A percentile compares a stretch with the other conserved stretches of the same genome.
Conservation (phyloP, 371 early-diverging fungal species). For the Sporodiniella umbellata region DNA sequence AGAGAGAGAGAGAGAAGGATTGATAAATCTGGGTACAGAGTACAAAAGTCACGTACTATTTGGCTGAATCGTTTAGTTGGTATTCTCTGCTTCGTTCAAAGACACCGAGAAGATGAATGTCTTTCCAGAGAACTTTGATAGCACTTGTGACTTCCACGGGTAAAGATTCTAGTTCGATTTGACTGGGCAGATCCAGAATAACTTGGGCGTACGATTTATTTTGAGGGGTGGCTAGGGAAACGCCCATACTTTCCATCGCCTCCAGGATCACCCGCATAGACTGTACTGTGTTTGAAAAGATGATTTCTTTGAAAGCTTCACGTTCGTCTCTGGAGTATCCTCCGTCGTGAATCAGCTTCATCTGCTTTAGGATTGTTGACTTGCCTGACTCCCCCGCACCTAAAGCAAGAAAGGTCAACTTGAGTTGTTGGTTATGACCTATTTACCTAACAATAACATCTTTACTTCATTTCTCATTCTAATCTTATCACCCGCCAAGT, state of each 20-base stretch:
- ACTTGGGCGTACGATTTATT: slow-evolving; percentile 52
- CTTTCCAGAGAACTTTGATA: slow-evolving; percentile 78
- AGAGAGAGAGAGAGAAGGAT: no score
- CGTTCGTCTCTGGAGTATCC: slow-evolving; percentile 87
- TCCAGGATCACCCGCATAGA: slow-evolving; percentile 91
- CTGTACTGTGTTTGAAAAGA: slow-evolving; percentile 91
- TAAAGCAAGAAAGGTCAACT: slow-evolving; percentile 15
- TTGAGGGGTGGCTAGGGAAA: slow-evolving; percentile 55
- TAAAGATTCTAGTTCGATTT: slow-evolving; percentile 72
- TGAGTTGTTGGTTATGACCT: background rate
- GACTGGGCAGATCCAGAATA: slow-evolving; percentile 67
- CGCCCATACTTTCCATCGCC: slow-evolving; percentile 80
- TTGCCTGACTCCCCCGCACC: slow-evolving; percentile 98
- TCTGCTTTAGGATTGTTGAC: slow-evolving; percentile 95
- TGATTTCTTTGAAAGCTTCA: slow-evolving; percentile 87
- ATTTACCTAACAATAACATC: slow-evolving; percentile 87
- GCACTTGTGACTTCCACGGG: slow-evolving; percentile 72
- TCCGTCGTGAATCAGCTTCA: slow-evolving; percentile 93
- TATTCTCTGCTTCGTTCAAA: slow-evolving; percentile 44
- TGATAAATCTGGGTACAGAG: background rate
- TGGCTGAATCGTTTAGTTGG: slow-evolving; percentile 75
- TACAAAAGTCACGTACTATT: slow-evolving; percentile 47
- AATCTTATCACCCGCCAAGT: slow-evolving; percentile 76
- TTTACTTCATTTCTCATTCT: slow-evolving; percentile 87
- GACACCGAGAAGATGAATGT: slow-evolving; percentile 67